Evolutionary conservation across 2,329 filamentous ascomycete species (phyloP).

Genomic region (Fusarium stilboides): DNA sequence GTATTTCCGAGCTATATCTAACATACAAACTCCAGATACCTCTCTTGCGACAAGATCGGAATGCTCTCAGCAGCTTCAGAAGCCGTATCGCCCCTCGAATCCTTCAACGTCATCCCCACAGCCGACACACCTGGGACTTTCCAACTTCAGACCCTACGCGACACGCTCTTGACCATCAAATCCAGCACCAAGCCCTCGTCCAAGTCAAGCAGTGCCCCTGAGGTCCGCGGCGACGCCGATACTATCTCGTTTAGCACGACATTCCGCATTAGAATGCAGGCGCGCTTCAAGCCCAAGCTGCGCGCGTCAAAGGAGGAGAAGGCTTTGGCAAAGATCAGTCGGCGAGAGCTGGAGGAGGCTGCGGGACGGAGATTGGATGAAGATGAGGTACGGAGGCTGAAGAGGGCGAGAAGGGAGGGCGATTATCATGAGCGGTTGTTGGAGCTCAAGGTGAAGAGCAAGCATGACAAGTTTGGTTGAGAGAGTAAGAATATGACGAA

Average conservation of each 20-base stretch:
- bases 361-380: constrained; percentile 84
- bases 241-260: constrained; percentile 78
- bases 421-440: constrained; percentile 91
- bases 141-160: constrained; percentile 79
- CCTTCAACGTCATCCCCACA: constrained; percentile 77
- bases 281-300: constrained; percentile 88
- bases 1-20: not conserved
- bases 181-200: constrained; percentile 65
- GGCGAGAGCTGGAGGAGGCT: constrained; percentile 86
- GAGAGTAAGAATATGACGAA: not conserved
- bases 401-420: constrained; percentile 86
- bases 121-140: constrained; percentile 79
- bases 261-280: constrained; percentile 91
- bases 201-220: constrained; percentile 62
- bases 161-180: constrained; percentile 77
- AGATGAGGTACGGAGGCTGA: constrained; percentile 87
- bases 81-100: constrained; percentile 87
- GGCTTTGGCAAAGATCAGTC: constrained; percentile 86
- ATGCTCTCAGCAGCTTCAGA: constrained; percentile 82
- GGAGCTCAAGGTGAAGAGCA: constrained; percentile 90
- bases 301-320: constrained; percentile 87
- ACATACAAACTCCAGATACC: constrained; percentile 72
- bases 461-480: constrained; percentile 84
- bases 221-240: constrained; percentile 83
- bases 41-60: constrained; percentile 88